Base-by-base conservation (phyloP, 176 grass and related monocot species). In the Eragrostis curvula region DNA sequence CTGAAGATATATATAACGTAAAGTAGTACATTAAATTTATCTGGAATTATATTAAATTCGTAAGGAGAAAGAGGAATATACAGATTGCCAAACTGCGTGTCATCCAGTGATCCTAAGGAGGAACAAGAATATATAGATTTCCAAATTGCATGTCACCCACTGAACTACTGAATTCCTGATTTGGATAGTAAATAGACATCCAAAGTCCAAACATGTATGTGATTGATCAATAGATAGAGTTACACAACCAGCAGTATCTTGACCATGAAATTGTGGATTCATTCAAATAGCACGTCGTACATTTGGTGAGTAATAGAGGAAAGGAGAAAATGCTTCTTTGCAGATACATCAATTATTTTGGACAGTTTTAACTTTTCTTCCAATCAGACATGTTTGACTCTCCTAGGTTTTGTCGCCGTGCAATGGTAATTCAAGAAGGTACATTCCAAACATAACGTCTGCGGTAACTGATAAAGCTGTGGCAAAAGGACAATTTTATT, bases 1-100 rank as follows among this genome's bases (percentile, higher is more conserved):
- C 53, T 72, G 88, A 43, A 82, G 48, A 89, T 62, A 81, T 62
- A 81, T 73, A 9, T 75, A 84, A 87, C 84, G 80, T 84, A 68
- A 72, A 82, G 21, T 66, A 79, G 59, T 77, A 49, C 12, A 70
- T 62, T 70, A 53, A 73, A 12, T 44, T 16, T 73, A 32, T 41
- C n/a, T 12, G 5, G 5, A 32, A 46, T 78, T 88, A 81, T 17
- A 71, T 57, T 63, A 49, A 84, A 86, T 21, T 14, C 47, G 55
- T 18, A 70, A 79, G 45, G 27, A 65, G 51, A 42, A 74, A 75
- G 18, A 59, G 27, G 24, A 57, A 70, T 3, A 5, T 20, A 61
- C 18, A 68, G n/a, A 78, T 83, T 68, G 9, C 23, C 30, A n/a
- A 74, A 81, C 16, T 56, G 39, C 32, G 71, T 9, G 7, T 13